Evolutionary conservation across 495 filamentous ascomycete genomes (phyloP).

Genomic region (Lasiosphaeria ovina): DNA sequence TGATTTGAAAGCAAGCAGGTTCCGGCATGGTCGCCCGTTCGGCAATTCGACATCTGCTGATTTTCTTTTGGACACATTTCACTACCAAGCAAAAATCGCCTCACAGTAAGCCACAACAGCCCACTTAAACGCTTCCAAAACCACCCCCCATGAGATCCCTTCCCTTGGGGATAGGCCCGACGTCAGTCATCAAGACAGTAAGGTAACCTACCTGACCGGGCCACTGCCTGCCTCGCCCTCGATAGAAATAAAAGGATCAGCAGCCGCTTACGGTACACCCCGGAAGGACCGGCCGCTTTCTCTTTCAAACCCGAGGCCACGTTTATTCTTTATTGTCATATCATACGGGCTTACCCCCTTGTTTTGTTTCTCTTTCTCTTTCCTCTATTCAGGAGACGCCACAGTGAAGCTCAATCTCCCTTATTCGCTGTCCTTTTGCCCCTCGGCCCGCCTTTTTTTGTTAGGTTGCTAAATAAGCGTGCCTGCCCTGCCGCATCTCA

Average conservation of each 20-base stretch:
- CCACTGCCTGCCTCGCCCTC: no score
- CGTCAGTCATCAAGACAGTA: background rate
- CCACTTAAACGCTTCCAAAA: background rate
- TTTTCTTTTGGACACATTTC: conserved; percentile 33
- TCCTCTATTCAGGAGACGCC: background rate
- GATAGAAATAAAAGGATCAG: no score
- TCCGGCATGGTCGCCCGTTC: conserved; percentile 19
- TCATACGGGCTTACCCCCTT: background rate
- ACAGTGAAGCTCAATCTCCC: background rate
- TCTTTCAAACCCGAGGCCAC: background rate
- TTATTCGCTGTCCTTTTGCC: background rate
- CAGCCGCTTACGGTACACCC: no score
- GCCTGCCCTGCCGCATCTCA: background rate
- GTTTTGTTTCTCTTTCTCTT: background rate
- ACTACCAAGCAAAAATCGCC: conserved; percentile 7
- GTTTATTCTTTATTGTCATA: no score
- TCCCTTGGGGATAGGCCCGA: background rate
- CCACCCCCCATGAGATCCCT: background rate
- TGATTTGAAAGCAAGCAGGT: conserved; percentile 20
- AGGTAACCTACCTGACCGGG: background rate
- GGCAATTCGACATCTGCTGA: conserved; percentile 32
- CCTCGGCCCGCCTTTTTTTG: background rate
- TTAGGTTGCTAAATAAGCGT: background rate
- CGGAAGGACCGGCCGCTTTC: background rate
- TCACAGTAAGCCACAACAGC: background rate